Evolutionary conservation across 495 filamentous ascomycete genomes (phyloP).

Genomic region (Penicillium pancosmium): DNA sequence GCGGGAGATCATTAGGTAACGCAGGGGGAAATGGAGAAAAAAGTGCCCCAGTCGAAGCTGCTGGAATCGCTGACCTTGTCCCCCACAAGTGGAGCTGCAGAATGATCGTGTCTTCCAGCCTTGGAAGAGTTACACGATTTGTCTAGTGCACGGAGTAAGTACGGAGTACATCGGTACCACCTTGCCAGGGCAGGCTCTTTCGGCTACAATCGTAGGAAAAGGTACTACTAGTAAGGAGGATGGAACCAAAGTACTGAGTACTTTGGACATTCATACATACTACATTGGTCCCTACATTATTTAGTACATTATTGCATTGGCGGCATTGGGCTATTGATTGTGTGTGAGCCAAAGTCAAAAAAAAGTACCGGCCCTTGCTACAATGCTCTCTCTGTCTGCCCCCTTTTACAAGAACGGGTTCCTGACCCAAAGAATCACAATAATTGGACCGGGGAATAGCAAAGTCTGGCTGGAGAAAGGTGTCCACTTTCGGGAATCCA

Average conservation of each 20-base stretch:
- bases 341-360: not conserved
- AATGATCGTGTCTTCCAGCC: not conserved
- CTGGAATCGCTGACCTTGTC: conserved; percentile 10
- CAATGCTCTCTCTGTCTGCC: too few relatives aligned
- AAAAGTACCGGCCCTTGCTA: not conserved
- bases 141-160: conserved; percentile 9
- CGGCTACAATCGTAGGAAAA: not conserved
- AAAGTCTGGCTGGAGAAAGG: conserved; percentile 2
- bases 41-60: conserved; percentile 21
- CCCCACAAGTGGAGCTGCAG: not conserved
- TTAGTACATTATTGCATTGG: not conserved
- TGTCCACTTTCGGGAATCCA: conserved; percentile 2
- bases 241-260: not conserved
- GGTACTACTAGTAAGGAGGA: too few relatives aligned
- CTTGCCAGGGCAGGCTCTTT: not conserved
- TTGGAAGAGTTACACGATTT: conserved; percentile 1
- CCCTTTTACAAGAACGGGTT: not conserved
- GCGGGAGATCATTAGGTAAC: conserved; percentile 31
- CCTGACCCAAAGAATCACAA: conserved; percentile 4
- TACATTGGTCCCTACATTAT: not conserved
- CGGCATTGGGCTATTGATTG: not conserved
- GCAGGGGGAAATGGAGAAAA: conserved; percentile 10
- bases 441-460: not conserved
- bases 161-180: conserved; percentile 3
- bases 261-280: not conserved